These are phyloP conservation scores for Blastomyces gilchristii DNA, from an alignment of 2,329 filamentous ascomycete species.

Conservation along the genomic window DNA sequence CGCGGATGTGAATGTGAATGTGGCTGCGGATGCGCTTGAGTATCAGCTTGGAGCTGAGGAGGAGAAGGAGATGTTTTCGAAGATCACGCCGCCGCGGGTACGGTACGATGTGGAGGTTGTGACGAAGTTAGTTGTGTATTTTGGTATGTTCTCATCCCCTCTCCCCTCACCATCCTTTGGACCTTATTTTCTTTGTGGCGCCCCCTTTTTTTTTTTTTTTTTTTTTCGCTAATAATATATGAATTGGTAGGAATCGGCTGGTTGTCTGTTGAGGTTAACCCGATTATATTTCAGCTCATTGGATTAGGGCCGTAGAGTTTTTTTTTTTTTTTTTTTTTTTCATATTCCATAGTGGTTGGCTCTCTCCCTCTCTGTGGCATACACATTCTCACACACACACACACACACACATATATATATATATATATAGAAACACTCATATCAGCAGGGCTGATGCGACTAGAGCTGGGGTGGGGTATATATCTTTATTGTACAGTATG, in stretches of 20 bases:
- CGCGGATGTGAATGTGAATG: not conserved
- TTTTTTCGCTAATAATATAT: not conserved
- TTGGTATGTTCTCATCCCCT: conserved; percentile 48
- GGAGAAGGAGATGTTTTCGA: conserved; percentile 72
- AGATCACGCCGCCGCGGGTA: conserved; percentile 74
- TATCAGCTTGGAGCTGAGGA: conserved; percentile 38
- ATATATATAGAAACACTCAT: not conserved
- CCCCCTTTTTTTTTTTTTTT: not conserved
- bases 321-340: too few species aligned
- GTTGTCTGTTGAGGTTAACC: conserved; percentile 66
- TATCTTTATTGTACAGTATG: not conserved
- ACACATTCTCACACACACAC: too few species aligned
- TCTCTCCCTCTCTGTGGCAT: not conserved
- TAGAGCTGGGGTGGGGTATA: not conserved
- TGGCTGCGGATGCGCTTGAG: conserved; percentile 15
- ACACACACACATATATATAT: too few species aligned
- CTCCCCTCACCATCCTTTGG: not conserved
- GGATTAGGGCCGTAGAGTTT: conserved; percentile 29
- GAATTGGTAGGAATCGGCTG: conserved; percentile 56
- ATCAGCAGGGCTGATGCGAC: not conserved
- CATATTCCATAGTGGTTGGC: not conserved
- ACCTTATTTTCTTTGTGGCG: not conserved
- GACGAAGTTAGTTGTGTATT: conserved; percentile 90
- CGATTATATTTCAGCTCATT: conserved; percentile 58
- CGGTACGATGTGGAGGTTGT: conserved; percentile 98